phyloP scores from a whole-genome alignment of 2,329 filamentous ascomycete genomes.

The Aspergillus sp. region DNA sequence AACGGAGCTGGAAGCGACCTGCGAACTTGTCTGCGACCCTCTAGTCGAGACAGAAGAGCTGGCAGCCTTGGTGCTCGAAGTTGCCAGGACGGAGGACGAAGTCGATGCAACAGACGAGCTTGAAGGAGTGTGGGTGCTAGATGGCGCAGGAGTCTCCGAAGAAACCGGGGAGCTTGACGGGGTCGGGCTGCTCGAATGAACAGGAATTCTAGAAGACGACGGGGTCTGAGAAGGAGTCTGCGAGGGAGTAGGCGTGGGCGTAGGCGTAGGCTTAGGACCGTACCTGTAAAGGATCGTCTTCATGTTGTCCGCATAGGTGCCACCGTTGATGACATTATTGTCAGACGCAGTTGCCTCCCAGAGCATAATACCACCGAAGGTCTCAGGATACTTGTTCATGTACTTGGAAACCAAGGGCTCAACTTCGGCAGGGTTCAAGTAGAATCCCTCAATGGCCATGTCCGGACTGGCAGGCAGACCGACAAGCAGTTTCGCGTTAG shows the following conservation, averaged over 20 bases:
- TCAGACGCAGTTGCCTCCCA: constrained; percentile 50
- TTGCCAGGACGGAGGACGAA: background rate
- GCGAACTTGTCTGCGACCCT: background rate
- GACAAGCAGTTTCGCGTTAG: constrained; percentile 47
- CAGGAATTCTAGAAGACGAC: constrained; percentile 1
- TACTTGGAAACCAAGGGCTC: constrained; percentile 40
- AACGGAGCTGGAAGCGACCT: background rate
- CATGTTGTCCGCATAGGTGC: constrained; percentile 42
- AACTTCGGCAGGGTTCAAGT: constrained; percentile 43
- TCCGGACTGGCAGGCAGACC: constrained; percentile 40
- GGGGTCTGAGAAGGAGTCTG: background rate
- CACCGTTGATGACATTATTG: constrained; percentile 39
- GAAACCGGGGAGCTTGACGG: constrained; percentile 1
- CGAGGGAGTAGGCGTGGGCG: constrained; percentile 6
- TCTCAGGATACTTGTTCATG: constrained; percentile 31
- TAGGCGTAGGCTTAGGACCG: constrained; percentile 17
- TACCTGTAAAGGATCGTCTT: constrained; percentile 36
- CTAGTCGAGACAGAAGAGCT: too few species aligned
- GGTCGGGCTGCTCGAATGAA: background rate
- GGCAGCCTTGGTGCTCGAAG: background rate
- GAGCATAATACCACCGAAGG: constrained; percentile 55
- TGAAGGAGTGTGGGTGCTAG: background rate
- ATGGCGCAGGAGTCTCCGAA: constrained; percentile 1
- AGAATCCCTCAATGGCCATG: constrained; percentile 32
- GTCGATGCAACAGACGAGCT: background rate